These are phyloP conservation scores for Talaromyces sp. DNA, from an alignment of 2,329 filamentous ascomycete species.

Conservation along the genomic window DNA sequence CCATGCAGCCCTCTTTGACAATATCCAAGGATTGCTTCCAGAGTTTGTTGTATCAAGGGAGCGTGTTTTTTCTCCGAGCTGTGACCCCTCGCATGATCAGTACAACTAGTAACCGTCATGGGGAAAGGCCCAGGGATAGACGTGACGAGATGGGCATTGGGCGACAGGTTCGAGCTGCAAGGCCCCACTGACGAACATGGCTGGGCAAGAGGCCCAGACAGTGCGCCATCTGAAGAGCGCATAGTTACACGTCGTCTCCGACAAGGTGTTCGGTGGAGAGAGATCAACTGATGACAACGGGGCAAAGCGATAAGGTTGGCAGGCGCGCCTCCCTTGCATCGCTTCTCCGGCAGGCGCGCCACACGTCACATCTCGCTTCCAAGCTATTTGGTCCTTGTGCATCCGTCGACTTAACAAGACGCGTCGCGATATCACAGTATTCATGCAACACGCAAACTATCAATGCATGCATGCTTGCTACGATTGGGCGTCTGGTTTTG, in stretches of 20 bases:
- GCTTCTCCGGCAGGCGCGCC: background rate
- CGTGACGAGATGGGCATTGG: background rate
- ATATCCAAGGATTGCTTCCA: background rate
- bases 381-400: background rate
- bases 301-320: background rate
- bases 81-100: slow-evolving; percentile 8
- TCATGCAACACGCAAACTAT: background rate
- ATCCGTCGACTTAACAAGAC: background rate
- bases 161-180: background rate
- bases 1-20: background rate
- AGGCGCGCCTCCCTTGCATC: background rate
- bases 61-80: background rate
- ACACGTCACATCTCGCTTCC: background rate
- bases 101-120: slow-evolving; percentile 7
- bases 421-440: background rate
- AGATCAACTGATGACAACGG: background rate
- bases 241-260: background rate
- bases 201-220: background rate
- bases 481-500: too few species aligned
- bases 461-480: background rate
- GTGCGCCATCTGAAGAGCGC: background rate
- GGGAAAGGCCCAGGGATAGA: background rate
- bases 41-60: background rate
- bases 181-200: background rate
- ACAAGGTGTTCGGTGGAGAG: background rate